Evolutionary conservation across 768 basidiomycete genomes (phyloP), one percentile per base, ranked within the genome.

Genomic region (Mycena indigotica): DNA sequence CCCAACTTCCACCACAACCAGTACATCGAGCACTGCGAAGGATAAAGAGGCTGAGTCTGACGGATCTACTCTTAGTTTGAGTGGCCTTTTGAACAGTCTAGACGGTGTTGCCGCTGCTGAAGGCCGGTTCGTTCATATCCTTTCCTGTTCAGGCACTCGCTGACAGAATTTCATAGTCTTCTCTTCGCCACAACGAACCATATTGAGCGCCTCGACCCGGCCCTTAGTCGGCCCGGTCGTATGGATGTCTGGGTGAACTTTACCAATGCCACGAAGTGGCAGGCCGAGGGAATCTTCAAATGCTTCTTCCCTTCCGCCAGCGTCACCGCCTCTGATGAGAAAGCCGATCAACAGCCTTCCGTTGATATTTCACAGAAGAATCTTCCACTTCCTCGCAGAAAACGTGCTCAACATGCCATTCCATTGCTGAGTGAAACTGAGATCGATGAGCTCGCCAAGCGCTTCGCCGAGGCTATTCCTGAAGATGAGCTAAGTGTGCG

Each of bases 241-340:
- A 92, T 93, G 89, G 93, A 93, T 66, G 87, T 95, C 16, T 93
- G 91, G 91, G 82, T 95, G 38, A 91, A 93, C 76, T 94, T 94
- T 73, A 87, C 88, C 51, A 87, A 94, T 67, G 91, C 92, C 4
- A 92, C 90, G 6, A 93, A 91, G 71, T 93, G 90, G 90, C 92
- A 94, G 67, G 92, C 92, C 15, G 91, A 93, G 72, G 91, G 90
- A 51, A 91, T 94, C 69, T 94, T 93, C 84, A 92, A 92, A 70
- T 92, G 90, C 72, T 94, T 94, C 85, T 94, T 94, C 87, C 91
- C 92, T 3, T 87, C 81, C 2, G 63, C 78, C 52, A 57, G 72
- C 19, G 55, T 69, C 35, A 56, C 65, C 16, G 45, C 62, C 26
- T 44, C 50, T 16, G 50, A 65, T n/a, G 55, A 57, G 15, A 57